Evolutionary conservation across 352 stramenopile species (phyloP), one percentile per base, ranked within the genome.

Genomic region (Saprolegnia parasitica): DNA sequence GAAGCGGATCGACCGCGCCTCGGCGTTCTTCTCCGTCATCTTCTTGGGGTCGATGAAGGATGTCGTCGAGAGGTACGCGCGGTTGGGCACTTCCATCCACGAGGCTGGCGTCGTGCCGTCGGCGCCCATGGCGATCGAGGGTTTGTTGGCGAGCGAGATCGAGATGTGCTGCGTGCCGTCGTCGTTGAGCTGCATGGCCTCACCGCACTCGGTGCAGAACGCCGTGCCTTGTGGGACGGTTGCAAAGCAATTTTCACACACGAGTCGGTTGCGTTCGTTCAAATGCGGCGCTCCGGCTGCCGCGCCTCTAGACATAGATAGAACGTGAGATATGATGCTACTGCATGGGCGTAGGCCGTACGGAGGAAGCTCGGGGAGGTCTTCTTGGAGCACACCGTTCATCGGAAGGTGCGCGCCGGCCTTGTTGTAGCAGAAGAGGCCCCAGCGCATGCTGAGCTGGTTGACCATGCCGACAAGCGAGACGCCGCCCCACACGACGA

Each of bases 31-130:
- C n/a, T 92, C 81, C 71, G 84, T 87, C 37, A 84, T 81, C 57
- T 90, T 72, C 76, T 94, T 95, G 5, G 87, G 87, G 77, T 95
- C 87, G n/a, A 95, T 85, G 55, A 89, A 95, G 72, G 87, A 95
- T 40, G 87, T 95, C 23, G 87, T 93, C 52, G 83, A 90, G 13
- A 95, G 62, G 71, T 86, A 95, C 15, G 87, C 86, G n/a, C 87
- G 87, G 78, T 93, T 80, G 1, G 87, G 85, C 37, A 93, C 78
- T 50, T 86, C 80, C 74, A 93, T 83, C 87, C 87, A 95, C n/a
- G 82, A 80, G 24, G 91, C 85, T 0, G 87, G 87, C 5, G 83
- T 78, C 73, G 91, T 83, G 54, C 77, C 85, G 70, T 83, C 79
- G 67, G 74, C 86, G 76, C 92, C 93, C 77, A 93, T 91, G 0